Base-by-base conservation (phyloP, 2,329 filamentous ascomycete species). In the Exophiala bonariae region DNA sequence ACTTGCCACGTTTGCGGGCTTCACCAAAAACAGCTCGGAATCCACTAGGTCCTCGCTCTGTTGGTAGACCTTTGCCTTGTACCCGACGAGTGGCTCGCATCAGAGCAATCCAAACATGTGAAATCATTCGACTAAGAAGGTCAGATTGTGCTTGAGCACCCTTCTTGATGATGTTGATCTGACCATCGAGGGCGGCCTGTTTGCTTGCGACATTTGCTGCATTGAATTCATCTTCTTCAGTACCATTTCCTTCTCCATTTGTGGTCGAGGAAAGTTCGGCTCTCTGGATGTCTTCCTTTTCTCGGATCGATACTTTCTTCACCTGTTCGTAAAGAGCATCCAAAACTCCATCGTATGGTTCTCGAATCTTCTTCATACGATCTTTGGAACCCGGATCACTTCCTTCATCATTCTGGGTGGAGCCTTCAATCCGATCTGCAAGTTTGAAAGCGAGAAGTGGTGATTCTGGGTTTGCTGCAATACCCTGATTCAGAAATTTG, bases 1-100 rank as follows among this genome's bases (percentile, higher is more conserved):
- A 80, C 43, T 90, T 86, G 14, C 93, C 95, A 55, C 85, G 84
- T 61, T 87, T 86, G 26, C 93, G 83, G 38, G 93, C 91, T 66
- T 97, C 90, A 2, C 83, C 85, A 63, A 99, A 97, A 10, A 96
- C 83, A 57, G 89, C 86, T 51, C 93, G 82, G 59, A 95, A 86
- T 3, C 93, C 93, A 36, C 48, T 50, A 22, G 76, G 75, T 30
- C 81, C 73, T 11, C 74, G 66, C 59, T 81, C 83, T 28, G 85
- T 85, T 55, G 91, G 89, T 51, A 79, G 78, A 38, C 83, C 83
- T 61, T 86, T 85, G 52, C 93, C 95, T 68, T 97, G 91, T 13
- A 97, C 85, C 43, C 93, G 88, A 47, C 93, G 87, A 81, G 96
- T 96, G 3, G 92, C 87, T 41, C 93, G 85, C 70, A 96, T 95